These are phyloP conservation scores for Podospora pseudopauciseta DNA, from an alignment of 495 filamentous ascomycete species.

Conservation along the genomic window DNA sequence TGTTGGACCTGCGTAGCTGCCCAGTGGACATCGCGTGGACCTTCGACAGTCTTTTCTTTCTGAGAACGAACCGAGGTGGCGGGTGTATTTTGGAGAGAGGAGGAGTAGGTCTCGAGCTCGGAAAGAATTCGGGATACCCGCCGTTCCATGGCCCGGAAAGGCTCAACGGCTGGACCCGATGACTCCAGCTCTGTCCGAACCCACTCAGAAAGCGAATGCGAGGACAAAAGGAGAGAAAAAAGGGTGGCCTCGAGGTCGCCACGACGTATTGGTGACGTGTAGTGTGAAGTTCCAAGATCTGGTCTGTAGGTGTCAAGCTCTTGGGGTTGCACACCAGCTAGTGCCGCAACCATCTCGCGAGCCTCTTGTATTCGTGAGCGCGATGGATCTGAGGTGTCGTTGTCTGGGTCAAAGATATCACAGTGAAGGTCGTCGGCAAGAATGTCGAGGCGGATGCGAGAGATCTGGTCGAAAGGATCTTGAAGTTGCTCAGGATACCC, in stretches of 20 bases:
- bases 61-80: constrained; percentile 19
- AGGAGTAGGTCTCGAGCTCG: constrained; percentile 34
- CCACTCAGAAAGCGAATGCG: constrained; percentile 43
- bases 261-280: constrained; percentile 29
- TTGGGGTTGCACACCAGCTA: constrained; percentile 34
- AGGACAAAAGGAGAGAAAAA: constrained; percentile 45
- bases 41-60: constrained; percentile 23
- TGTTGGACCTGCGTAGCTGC: constrained; percentile 37
- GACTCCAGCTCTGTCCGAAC: constrained; percentile 37
- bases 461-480: constrained; percentile 41
- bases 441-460: constrained; percentile 43
- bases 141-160: constrained; percentile 39
- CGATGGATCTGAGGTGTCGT: constrained; percentile 24
- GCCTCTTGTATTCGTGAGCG: constrained; percentile 37
- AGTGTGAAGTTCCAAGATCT: constrained; percentile 33
- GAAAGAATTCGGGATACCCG: constrained; percentile 39
- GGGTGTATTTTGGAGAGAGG: constrained; percentile 19
- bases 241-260: constrained; percentile 46
- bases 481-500: constrained; percentile 43
- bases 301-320: constrained; percentile 37
- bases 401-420: constrained; percentile 36
- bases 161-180: constrained; percentile 37
- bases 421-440: constrained; percentile 45
- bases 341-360: constrained; percentile 42
- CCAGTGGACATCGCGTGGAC: constrained; percentile 34